A percentile compares a stretch with the other conserved stretches of the same genome.
These are phyloP conservation scores for Apiospora saccharicola DNA, from an alignment of 2,329 filamentous ascomycete species.

Conservation along the genomic window DNA sequence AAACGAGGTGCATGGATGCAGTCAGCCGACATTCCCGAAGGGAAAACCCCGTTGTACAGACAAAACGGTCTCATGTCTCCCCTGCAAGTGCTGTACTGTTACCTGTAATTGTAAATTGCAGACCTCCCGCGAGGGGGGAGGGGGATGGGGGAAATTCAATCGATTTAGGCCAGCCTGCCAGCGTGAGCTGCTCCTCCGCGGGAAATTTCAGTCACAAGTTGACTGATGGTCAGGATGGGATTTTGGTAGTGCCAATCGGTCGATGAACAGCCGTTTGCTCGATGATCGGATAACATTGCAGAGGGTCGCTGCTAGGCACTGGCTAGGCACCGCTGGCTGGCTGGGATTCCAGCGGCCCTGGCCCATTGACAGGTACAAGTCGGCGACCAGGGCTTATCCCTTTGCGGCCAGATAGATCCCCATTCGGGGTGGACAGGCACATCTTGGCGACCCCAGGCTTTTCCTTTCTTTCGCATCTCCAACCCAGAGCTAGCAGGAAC, in stretches of 20 bases:
- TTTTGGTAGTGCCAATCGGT: slow-evolving; percentile 14
- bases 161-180: neutral
- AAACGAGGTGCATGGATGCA: neutral
- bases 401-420: neutral
- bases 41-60: slow-evolving; percentile 5
- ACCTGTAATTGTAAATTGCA: neutral
- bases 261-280: slow-evolving; percentile 22
- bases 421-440: neutral
- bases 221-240: neutral
- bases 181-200: neutral
- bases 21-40: slow-evolving; percentile 13
- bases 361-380: neutral
- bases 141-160: neutral
- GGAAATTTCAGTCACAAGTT: slow-evolving; percentile 12
- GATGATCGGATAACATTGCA: slow-evolving; percentile 6
- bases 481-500: neutral
- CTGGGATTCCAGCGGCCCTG: neutral
- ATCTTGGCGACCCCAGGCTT: neutral
- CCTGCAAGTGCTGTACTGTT: no score
- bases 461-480: neutral
- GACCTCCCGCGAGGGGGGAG: neutral
- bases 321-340: neutral
- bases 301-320: slow-evolving; percentile 6
- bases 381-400: neutral
- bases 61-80: neutral